Evolutionary conservation across 2,329 filamentous ascomycete species (phyloP), one percentile per base, ranked within the genome.

Genomic region (Teratosphaeria zuluensis): DNA sequence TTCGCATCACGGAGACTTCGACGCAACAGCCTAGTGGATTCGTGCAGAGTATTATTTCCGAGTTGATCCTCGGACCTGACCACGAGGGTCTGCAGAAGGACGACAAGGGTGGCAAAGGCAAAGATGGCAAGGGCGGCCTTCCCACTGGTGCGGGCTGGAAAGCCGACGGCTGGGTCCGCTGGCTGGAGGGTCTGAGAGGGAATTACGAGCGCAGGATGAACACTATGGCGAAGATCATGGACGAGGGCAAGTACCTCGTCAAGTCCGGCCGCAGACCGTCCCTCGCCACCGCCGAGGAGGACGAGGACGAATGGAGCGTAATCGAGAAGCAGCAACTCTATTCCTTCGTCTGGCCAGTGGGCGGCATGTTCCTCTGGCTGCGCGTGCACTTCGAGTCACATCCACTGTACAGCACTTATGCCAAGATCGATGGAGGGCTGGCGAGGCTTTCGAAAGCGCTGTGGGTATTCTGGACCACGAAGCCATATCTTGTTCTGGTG

Each of bases 301-400:
- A 55, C n/a, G 74, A 77, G 21, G 75, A 81, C 48, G 87, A 88
- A 59, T 94, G 89, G 86, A 82, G 86, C 60, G 81, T 92, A 60
- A 81, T 95, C 53, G 85, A 86, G 67, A 91, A 88, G 74, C 87
- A 83, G 0, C 80, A 81, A 61, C 81, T 95, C 64, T 89, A 86
- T 72, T 83, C 85, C 53, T 96, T 95, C 69, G 75, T 81, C 65
- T 90, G 88, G 80, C 91, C 92, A 0, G 56, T 88, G 31, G 92
- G 86, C 38, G 92, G 92, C 69, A 96, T 96, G 91, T 96, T 96
- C 72, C 74, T 95, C 58, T 96, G 92, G 92, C 68, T 95, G 3
- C 80, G 83, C 58, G 75, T 94, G 61, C 80, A 84, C 69, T 87
- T 91, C 66, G 82, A 87, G 57, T 77, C 78, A 1, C 91, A 96